Evolutionary conservation across 2,329 filamentous ascomycete genomes (phyloP), one percentile per base, ranked within the genome.

Genomic region (Clathrospora elynae): DNA sequence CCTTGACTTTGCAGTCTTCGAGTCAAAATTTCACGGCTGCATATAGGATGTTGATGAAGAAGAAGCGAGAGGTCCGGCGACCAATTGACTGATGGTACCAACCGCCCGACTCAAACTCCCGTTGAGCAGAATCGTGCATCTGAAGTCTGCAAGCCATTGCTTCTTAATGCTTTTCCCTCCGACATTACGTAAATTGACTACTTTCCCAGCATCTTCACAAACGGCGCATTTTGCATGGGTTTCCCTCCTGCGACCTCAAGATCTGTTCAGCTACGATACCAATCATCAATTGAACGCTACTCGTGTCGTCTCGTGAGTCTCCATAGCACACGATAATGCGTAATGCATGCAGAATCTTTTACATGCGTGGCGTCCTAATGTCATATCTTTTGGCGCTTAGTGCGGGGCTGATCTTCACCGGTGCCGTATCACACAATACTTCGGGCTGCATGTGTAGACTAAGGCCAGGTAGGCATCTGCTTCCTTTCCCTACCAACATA

Each of bases 381-480:
- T 30, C 23, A 19, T 45, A 22, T 26, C 25, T 31, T 42, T 32
- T 41, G 17, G 22, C 30, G 33, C 23, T 34, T 25, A 28, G 29
- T 47, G 34, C 38, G 32, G 39, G 24, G 40, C 29, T 13, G 6
- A 11, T 26, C 23, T 44, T 39, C 40, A 53, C 43, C 47, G 43
- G 47, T 48, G 26, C 42, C 47, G 47, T 46, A 42, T 51, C 30
- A 18, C 25, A 46, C 29, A 19, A 35, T 17, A 35, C 13, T 22
- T 19, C 37, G 22, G 42, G 31, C 39, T 28, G 23, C 24, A 35
- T 6, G 4, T 20, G 17, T 17, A 29, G 13, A 32, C 13, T 22
- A 29, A 24, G 12, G 4, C 17, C 19, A 33, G 28, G 23, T 12
- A 20, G 11, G 33, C 16, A 35, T 20, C 17, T 23, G 16, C 20